Percentiles rank a stretch among this genome's conserved stretches.
These are phyloP conservation scores for Yarrowia deformans DNA, from an alignment of 805 yeast genomes.

Conservation along the genomic window DNA sequence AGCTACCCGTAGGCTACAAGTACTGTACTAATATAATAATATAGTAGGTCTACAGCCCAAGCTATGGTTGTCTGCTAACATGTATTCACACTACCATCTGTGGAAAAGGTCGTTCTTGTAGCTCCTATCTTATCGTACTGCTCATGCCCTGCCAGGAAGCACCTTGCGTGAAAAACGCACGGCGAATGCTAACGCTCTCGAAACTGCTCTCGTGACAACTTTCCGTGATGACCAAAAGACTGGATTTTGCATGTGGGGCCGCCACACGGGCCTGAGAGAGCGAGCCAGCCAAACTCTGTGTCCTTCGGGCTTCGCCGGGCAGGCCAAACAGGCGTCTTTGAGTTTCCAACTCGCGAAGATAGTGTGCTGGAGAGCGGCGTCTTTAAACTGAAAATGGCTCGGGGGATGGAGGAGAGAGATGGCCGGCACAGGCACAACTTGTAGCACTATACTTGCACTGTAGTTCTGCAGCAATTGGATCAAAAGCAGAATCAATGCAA, in stretches of 20 bases:
- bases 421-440: too few species aligned
- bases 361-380: background rate
- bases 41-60: too few species aligned
- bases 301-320: constrained; percentile 19
- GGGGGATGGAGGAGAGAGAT: background rate
- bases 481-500: too few species aligned
- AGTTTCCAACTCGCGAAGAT: background rate
- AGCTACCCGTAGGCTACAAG: too few species aligned
- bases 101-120: too few species aligned
- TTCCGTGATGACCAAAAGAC: too few species aligned
- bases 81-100: too few species aligned
- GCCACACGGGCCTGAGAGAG: background rate
- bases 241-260: background rate
- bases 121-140: too few species aligned
- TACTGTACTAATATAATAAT: too few species aligned
- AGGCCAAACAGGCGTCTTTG: background rate
- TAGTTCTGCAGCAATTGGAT: too few species aligned
- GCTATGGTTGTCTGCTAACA: too few species aligned
- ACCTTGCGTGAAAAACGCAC: background rate
- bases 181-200: constrained; percentile 3
- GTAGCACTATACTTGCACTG: too few species aligned
- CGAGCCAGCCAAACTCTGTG: constrained; percentile 9
- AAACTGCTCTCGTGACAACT: background rate
- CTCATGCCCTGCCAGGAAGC: background rate
- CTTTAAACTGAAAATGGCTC: constrained; percentile 6